Evolutionary conservation across 306 rosid genomes (phyloP).

Genomic region (Prunus fruticosa): DNA sequence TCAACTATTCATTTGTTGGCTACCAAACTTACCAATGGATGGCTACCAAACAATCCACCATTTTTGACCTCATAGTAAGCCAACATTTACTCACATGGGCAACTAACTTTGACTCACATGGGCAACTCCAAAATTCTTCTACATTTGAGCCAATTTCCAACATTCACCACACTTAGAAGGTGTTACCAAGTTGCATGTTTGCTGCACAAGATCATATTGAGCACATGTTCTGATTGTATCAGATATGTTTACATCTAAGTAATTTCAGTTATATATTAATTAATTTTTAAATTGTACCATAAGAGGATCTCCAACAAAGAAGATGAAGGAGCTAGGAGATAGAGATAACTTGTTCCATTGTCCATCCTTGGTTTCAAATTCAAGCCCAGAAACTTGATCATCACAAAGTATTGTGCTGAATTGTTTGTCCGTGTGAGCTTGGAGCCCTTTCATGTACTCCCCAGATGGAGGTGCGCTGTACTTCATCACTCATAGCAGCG

Average conservation of each 20-base stretch:
- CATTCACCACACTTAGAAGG: too few relatives aligned
- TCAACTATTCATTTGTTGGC: too few relatives aligned
- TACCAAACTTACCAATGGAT: too few relatives aligned
- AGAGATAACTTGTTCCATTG: slow-evolving; percentile 14
- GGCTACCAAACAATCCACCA: too few relatives aligned
- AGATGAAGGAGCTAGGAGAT: slow-evolving; percentile 16
- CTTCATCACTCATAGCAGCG: slow-evolving; percentile 11
- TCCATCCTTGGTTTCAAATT: slow-evolving; percentile 23
- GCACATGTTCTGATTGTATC: background rate
- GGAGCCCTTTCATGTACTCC: background rate
- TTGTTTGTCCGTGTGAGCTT: slow-evolving; percentile 9
- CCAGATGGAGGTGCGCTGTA: slow-evolving; percentile 12
- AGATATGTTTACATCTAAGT: too few relatives aligned
- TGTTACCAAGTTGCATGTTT: too few relatives aligned
- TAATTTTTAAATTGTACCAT: slow-evolving; percentile 2
- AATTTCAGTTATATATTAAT: too few relatives aligned
- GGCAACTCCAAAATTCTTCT: too few relatives aligned
- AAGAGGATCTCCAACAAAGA: slow-evolving; percentile 15
- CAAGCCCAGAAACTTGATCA: slow-evolving; percentile 20
- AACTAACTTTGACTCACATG: too few relatives aligned
- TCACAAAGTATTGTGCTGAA: slow-evolving; percentile 13
- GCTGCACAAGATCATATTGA: background rate
- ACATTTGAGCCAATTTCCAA: too few relatives aligned
- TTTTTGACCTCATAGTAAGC: too few relatives aligned
- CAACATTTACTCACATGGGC: too few relatives aligned